These are phyloP conservation scores for Tillandsia fasciculata DNA, from an alignment of 176 grass and related monocot genomes.

Conservation along the genomic window DNA sequence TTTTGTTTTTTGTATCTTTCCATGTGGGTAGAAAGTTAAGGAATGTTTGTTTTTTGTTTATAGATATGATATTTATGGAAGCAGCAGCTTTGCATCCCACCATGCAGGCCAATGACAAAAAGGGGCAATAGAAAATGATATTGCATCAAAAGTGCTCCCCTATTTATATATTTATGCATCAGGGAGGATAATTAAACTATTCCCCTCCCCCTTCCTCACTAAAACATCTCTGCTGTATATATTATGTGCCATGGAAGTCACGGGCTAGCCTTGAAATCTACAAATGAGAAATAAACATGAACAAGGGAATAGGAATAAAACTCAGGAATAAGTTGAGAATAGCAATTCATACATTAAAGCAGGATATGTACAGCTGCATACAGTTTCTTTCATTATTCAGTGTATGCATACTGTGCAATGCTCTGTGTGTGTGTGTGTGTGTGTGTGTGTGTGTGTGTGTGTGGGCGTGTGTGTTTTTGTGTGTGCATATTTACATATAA, in stretches of 20 bases:
- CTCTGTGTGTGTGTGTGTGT: too few relatives aligned
- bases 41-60: conserved; percentile 69
- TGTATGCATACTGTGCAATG: too few relatives aligned
- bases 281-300: conserved; percentile 6
- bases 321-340: conserved; percentile 3
- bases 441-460: too few relatives aligned
- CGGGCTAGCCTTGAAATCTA: conserved; percentile 47
- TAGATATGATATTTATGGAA: conserved; percentile 52
- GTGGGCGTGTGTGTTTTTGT: too few relatives aligned
- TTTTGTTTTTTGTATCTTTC: neutral
- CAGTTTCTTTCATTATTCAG: too few relatives aligned
- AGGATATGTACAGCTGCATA: too few relatives aligned
- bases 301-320: conserved; percentile 1
- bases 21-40: conserved; percentile 10
- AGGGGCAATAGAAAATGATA: conserved; percentile 35
- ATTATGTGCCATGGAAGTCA: conserved; percentile 16
- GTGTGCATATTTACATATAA: too few relatives aligned
- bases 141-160: conserved; percentile 32
- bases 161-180: neutral
- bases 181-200: neutral
- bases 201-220: neutral
- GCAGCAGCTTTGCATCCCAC: conserved; percentile 27
- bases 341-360: neutral
- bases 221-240: neutral
- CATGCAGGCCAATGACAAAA: conserved; percentile 16